Evolutionary conservation across 129 eudicot species (phyloP).

Genomic region (Tagetes erecta): DNA sequence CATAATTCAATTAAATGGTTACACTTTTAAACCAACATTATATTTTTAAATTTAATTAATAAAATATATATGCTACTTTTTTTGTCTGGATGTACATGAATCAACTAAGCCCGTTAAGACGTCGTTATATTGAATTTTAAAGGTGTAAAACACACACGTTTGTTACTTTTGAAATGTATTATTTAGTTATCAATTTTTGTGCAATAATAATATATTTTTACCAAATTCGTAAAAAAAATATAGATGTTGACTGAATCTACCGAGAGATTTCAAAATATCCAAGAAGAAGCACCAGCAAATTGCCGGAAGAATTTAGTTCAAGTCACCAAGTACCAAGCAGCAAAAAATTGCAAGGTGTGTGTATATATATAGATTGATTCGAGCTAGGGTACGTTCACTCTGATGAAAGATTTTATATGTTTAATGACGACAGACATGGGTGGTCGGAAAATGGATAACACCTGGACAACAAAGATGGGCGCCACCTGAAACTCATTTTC

Average conservation of each 20-base stretch:
- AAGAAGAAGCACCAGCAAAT: constrained; percentile 69
- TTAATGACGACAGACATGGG: constrained; percentile 62
- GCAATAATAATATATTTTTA: background rate
- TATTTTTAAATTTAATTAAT: background rate
- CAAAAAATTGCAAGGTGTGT: constrained; percentile 84
- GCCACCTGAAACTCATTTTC: constrained; percentile 87
- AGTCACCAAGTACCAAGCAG: constrained; percentile 93
- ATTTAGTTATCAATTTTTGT: no score
- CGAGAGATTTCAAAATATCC: constrained; percentile 76
- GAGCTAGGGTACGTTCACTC: no score
- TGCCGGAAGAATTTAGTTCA: constrained; percentile 70
- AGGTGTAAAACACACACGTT: background rate
- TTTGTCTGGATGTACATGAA: background rate
- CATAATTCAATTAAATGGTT: constrained; percentile 12
- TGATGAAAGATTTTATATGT: background rate
- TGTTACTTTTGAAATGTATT: background rate
- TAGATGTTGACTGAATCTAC: constrained; percentile 84
- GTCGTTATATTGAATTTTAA: background rate
- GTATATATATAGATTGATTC: background rate
- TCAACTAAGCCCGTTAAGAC: background rate
- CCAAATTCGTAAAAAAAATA: background rate
- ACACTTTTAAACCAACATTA: background rate
- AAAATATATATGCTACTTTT: background rate
- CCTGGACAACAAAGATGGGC: constrained; percentile 91
- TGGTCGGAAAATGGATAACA: constrained; percentile 95